These are phyloP conservation scores for Tylopilus subfusipes DNA, from an alignment of 768 basidiomycete species.

Conservation along the genomic window DNA sequence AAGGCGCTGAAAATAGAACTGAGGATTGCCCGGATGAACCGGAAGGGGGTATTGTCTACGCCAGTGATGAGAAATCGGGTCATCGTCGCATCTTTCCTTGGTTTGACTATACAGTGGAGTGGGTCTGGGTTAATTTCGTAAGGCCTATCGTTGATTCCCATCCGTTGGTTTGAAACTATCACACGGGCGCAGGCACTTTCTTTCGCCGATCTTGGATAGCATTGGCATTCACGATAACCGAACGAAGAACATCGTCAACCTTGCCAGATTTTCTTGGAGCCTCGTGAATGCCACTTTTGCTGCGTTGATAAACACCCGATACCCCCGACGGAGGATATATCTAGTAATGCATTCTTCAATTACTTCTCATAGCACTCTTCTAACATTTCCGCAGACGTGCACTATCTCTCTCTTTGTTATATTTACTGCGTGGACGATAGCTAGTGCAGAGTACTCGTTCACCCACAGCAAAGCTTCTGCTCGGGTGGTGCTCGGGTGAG, in stretches of 20 bases:
- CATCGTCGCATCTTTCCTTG: background rate
- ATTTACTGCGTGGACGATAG: constrained; percentile 15
- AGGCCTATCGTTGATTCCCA: too few species aligned
- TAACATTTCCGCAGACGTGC: constrained; percentile 4
- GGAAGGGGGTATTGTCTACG: background rate
- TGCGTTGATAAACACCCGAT: background rate
- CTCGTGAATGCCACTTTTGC: background rate
- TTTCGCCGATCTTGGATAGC: background rate
- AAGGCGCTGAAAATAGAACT: constrained; percentile 37
- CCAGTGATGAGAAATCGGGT: constrained; percentile 17
- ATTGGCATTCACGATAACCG: constrained; percentile 4
- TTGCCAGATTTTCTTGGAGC: background rate
- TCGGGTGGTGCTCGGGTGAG: constrained; percentile 11
- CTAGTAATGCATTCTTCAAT: background rate
- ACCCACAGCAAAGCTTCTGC: constrained; percentile 7
- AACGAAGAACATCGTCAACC: constrained; percentile 10
- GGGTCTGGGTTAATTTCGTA: too few species aligned
- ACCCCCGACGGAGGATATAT: background rate
- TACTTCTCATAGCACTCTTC: too few species aligned
- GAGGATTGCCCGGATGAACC: background rate
- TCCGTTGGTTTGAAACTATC: too few species aligned
- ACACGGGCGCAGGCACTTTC: background rate
- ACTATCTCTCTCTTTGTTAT: constrained; percentile 14
- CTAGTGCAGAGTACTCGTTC: constrained; percentile 18
- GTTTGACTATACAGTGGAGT: background rate